Evolutionary conservation across 352 stramenopile genomes (phyloP), one percentile per base, ranked within the genome.

Genomic region (Pelagophyceae sp.): DNA sequence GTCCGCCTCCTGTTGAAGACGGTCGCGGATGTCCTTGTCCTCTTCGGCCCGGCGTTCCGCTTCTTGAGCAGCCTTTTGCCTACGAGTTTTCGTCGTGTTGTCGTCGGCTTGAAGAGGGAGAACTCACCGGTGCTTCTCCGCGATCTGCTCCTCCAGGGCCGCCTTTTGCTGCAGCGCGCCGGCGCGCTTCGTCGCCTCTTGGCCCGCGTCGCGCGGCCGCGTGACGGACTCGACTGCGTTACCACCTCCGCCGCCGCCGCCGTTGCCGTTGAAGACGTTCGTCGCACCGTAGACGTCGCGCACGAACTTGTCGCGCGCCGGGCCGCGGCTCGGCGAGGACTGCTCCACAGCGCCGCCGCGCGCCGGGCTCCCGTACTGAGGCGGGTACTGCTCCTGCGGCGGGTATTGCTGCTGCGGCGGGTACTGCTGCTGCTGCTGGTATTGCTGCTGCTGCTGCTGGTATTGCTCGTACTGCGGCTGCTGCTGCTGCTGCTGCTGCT

Each of bases 121-220:
- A n/a, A n/a, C n/a, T n/a, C n/a, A n/a, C 35, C 20, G 17, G 23
- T 31, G 67, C 5, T 31, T 6, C 23, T 31, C 67, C 35, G 20
- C 35, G 2, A 74, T 74, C 67, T 74, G 67, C 37, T 33, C 67
- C 67, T 74, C 67, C 17, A 74, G 37, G 5, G 67, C 67, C 15
- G 31, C 67, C 2, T 27, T 2, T n/a, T 74, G 67, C 67, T 6
- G 35, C 19, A 74, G 33, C 15, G 67, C 67, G 35, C 33, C 11
- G 15, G 33, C 6, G 2, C 67, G 31, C 67, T 31, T 17, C 15
- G 31, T 3, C 67, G 33, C 35, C 67, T 74, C 67, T 11, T 35
- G 2, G 67, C 6, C 35, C 35, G 37, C 0, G 38, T 74, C 67
- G 1, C 31, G 0, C 2, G 33, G 67, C 33, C 67, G 67, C 67